Conservation (phyloP, 352 stramenopile genomes). For the Globisporangium paroecandrum region DNA sequence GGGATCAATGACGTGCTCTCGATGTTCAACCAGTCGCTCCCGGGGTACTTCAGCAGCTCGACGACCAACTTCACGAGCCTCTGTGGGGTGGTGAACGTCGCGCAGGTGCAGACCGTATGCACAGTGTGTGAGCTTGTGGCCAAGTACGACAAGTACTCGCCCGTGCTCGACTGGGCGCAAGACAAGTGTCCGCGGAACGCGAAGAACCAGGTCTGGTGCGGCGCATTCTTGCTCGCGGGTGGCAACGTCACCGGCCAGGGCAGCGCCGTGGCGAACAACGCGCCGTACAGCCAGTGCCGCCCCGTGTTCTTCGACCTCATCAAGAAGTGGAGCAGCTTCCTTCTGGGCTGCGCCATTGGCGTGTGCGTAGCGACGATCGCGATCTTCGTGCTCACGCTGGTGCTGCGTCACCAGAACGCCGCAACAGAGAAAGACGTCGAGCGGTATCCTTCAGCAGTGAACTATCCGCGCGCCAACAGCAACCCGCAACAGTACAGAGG, state of each 20-base stretch:
- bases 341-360: slow-evolving; percentile 55
- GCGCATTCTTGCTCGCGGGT: slow-evolving; percentile 46
- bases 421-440: slow-evolving; percentile 23
- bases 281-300: slow-evolving; percentile 71
- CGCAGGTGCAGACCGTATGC: slow-evolving; percentile 51
- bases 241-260: slow-evolving; percentile 19
- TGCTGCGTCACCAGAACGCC: slow-evolving; percentile 41
- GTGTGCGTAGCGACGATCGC: slow-evolving; percentile 42
- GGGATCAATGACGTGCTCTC: slow-evolving; percentile 40
- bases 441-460: slow-evolving; percentile 4
- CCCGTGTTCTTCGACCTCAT: slow-evolving; percentile 57
- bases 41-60: slow-evolving; percentile 33
- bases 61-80: slow-evolving; percentile 53
- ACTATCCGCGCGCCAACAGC: slow-evolving; percentile 4
- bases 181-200: slow-evolving; percentile 46
- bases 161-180: slow-evolving; percentile 66
- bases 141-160: slow-evolving; percentile 58
- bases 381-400: slow-evolving; percentile 53
- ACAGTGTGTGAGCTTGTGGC: slow-evolving; percentile 48
- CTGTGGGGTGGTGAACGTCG: slow-evolving; percentile 39
- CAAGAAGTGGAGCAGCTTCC: slow-evolving; percentile 62
- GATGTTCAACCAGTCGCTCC: slow-evolving; percentile 50
- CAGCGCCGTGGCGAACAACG: slow-evolving; percentile 35
- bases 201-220: slow-evolving; percentile 70
- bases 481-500: slow-evolving; percentile 2